Percentiles rank a stretch among this genome's conserved stretches.
Evolutionary conservation across 768 basidiomycete species (phyloP).

Genomic region (Pulveroboletus sp.): DNA sequence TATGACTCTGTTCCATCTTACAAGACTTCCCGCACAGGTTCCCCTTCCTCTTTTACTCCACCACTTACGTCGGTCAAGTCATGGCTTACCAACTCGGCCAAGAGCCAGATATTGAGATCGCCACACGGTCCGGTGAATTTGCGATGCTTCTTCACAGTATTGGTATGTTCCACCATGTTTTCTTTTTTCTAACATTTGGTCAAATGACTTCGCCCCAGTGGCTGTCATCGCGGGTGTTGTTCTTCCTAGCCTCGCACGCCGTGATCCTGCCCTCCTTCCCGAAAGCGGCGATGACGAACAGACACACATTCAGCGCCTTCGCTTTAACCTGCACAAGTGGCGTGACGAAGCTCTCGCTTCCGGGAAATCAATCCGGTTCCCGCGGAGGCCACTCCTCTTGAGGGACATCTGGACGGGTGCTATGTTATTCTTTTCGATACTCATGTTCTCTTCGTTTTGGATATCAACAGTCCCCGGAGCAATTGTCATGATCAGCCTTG

Average conservation of each 20-base stretch:
- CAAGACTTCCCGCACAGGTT: constrained; percentile 50
- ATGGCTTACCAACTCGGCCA: constrained; percentile 75
- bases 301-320: constrained; percentile 64
- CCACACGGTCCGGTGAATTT: constrained; percentile 79
- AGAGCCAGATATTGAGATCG: constrained; percentile 80
- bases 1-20: constrained; percentile 8
- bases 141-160: constrained; percentile 90
- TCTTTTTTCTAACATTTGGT: neutral
- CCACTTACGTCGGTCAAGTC: constrained; percentile 90
- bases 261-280: constrained; percentile 75
- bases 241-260: constrained; percentile 75
- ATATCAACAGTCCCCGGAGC: constrained; percentile 74
- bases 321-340: constrained; percentile 73
- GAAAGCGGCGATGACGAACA: constrained; percentile 67
- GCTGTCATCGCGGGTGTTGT: constrained; percentile 79
- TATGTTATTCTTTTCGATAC: constrained; percentile 68
- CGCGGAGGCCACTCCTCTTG: constrained; percentile 85
- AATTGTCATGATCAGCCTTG: constrained; percentile 72
- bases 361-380: constrained; percentile 71
- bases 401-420: constrained; percentile 94
- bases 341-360: constrained; percentile 74
- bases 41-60: constrained; percentile 91
- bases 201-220: constrained; percentile 41
- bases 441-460: constrained; percentile 85
- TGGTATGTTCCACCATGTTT: constrained; percentile 40